Percentiles rank a stretch among this genome's conserved stretches.
phyloP scores from a whole-genome alignment of 371 early-diverging fungal species.

The Saksenaea oblongispora region DNA sequence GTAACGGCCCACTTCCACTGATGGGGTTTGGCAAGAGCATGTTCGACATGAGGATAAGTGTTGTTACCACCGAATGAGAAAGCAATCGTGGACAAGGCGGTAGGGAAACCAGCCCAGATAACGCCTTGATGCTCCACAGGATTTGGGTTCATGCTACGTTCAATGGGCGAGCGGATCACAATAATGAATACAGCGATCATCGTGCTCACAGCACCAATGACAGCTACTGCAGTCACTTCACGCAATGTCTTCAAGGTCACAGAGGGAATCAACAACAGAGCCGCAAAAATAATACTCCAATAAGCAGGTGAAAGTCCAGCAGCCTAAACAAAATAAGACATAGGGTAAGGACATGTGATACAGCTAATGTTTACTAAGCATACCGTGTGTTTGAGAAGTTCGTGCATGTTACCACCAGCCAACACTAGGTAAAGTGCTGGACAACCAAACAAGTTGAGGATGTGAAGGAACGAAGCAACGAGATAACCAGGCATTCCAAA shows the following conservation, averaged over 20 bases:
- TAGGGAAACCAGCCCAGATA: conserved; percentile 59
- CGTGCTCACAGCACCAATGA: conserved; percentile 49
- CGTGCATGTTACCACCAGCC: conserved; percentile 63
- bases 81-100: conserved; percentile 61
- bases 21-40: conserved; percentile 78
- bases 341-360: background rate
- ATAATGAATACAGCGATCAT: conserved; percentile 53
- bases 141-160: conserved; percentile 19
- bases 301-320: conserved; percentile 22
- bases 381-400: conserved; percentile 45
- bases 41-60: conserved; percentile 75
- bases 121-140: conserved; percentile 29
- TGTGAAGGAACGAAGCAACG: conserved; percentile 64
- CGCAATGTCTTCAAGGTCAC: conserved; percentile 71
- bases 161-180: conserved; percentile 32
- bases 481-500: conserved; percentile 61
- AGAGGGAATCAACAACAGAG: conserved; percentile 72
- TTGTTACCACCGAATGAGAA: conserved; percentile 64
- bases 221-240: conserved; percentile 69
- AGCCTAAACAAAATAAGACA: conserved; percentile 11
- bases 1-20: conserved; percentile 76
- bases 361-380: background rate
- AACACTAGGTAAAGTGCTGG: conserved; percentile 80
- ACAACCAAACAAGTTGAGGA: conserved; percentile 70
- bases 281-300: conserved; percentile 69